These are phyloP conservation scores for Nitzschia putrida DNA, from an alignment of 108 stramenopile genomes.

Conservation along the genomic window DNA sequence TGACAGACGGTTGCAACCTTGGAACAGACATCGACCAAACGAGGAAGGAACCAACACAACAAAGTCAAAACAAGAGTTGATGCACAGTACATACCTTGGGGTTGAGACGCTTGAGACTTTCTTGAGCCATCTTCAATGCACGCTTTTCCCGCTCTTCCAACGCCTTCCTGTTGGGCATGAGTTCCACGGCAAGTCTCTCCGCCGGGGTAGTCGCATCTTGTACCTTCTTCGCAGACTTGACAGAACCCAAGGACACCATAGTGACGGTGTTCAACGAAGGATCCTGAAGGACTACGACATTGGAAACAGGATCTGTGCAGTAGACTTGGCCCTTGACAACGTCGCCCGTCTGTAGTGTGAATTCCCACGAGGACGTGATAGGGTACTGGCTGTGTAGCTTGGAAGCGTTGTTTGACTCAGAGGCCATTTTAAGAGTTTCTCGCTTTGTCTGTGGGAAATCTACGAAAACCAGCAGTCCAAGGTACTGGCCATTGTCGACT, in stretches of 20 bases:
- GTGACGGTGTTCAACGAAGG: constrained; percentile 46
- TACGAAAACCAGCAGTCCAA: no score
- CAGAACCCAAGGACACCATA: constrained; percentile 40
- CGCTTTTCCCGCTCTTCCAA: constrained; percentile 83
- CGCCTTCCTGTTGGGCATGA: constrained; percentile 50
- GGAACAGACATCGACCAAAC: neutral
- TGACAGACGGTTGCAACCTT: neutral
- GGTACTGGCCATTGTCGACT: no score
- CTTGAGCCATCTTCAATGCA: constrained; percentile 70
- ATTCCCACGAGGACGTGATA: constrained; percentile 50
- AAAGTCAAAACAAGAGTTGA: neutral
- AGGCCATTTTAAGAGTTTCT: neutral
- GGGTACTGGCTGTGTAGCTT: constrained; percentile 28
- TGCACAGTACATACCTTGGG: constrained; percentile 57
- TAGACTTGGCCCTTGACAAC: constrained; percentile 65
- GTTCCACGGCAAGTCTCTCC: constrained; percentile 8
- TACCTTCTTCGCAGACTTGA: constrained; percentile 29
- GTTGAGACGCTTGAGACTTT: constrained; percentile 77
- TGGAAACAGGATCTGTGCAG: constrained; percentile 70
- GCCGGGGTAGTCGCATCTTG: constrained; percentile 19
- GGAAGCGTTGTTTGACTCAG: constrained; percentile 3
- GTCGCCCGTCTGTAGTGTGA: constrained; percentile 34
- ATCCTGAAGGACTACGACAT: constrained; percentile 62
- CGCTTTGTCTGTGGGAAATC: no score
- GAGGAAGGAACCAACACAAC: neutral